Evolutionary conservation across 2,329 filamentous ascomycete species (phyloP), one percentile per base, ranked within the genome.

Genomic region (Pyrenochaeta sp.): DNA sequence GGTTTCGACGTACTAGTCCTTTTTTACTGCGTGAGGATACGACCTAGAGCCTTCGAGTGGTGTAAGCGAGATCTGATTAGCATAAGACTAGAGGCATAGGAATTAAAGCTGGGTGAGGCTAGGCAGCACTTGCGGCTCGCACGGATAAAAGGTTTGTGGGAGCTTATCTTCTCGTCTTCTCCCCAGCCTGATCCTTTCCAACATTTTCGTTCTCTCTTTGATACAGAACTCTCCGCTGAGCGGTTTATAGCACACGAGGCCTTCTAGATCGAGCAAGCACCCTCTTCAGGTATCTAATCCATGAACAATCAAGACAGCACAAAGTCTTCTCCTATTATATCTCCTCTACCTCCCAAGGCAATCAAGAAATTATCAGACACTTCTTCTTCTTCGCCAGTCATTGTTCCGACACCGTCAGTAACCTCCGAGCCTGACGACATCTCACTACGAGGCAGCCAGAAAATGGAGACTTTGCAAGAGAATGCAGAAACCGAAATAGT

Each of bases 351-450:
- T 42, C 40, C 34, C 40, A 62, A 53, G 50, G 46, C 43, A 32
- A 43, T 22, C 37, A 60, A 58, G 24, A 63, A 64, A 49, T 52
- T 63, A n/a, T 70, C 67, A 28, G 62, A 69, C 15, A 70, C 61
- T 2, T 66, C 61, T 3, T 57, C 47, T 12, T 73, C 70, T 5
- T 70, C 70, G 8, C 69, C 67, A 37, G 61, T 72, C 27, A 50
- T 69, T 19, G 53, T 73, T 24, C 50, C 68, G 10, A 72, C 71
- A 10, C 70, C 70, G 1, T 66, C 64, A n/a, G 58, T 67, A 3
- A 62, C 52, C 12, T 66, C 65, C 8, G 68, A 72, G 3, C 56
- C 66, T 13, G 66, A 66, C 40, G 59, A 57, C 6, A 48, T 67
- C 27, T 56, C 54, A 7, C 48, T 72, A 3, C 62, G 60, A 36